Percentiles rank a stretch among this genome's conserved stretches.
Conservation (phyloP, 1,139 yeast genomes). For the Geotrichum cucujoidarum region DNA sequence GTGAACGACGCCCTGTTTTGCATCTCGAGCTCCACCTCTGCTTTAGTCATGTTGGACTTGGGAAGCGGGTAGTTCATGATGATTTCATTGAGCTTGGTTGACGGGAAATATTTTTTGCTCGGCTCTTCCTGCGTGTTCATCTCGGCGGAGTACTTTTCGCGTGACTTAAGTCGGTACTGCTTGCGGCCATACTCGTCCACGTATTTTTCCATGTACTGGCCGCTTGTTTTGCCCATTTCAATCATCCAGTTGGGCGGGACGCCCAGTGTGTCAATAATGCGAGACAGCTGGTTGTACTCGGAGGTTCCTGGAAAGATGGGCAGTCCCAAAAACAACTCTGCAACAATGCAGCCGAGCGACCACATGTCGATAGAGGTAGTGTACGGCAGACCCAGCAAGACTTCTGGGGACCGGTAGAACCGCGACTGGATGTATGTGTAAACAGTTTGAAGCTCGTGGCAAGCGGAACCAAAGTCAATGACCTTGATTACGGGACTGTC, state of each 20-base stretch:
- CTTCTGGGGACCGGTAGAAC: conserved; percentile 95
- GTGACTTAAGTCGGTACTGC: conserved; percentile 47
- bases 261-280: conserved; percentile 80
- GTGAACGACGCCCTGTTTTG: conserved; percentile 64
- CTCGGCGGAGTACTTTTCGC: conserved; percentile 58
- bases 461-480: conserved; percentile 95
- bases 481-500: conserved; percentile 88
- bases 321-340: conserved; percentile 85
- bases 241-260: conserved; percentile 94
- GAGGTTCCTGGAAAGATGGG: conserved; percentile 95
- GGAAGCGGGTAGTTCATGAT: conserved; percentile 73
- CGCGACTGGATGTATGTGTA: conserved; percentile 94
- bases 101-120: conserved; percentile 78
- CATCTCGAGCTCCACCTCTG: conserved; percentile 53
- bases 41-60: conserved; percentile 62
- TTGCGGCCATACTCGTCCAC: conserved; percentile 38
- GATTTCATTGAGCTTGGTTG: conserved; percentile 66
- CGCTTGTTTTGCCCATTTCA: conserved; percentile 85
- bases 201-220: conserved; percentile 56
- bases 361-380: conserved; percentile 96
- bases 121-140: conserved; percentile 62
- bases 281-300: conserved; percentile 81
- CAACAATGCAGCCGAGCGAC: conserved; percentile 96
- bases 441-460: conserved; percentile 83
- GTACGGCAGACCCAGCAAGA: conserved; percentile 77